Conservation (phyloP, 2,329 filamentous ascomycete species). For the Penicillium sp. region DNA sequence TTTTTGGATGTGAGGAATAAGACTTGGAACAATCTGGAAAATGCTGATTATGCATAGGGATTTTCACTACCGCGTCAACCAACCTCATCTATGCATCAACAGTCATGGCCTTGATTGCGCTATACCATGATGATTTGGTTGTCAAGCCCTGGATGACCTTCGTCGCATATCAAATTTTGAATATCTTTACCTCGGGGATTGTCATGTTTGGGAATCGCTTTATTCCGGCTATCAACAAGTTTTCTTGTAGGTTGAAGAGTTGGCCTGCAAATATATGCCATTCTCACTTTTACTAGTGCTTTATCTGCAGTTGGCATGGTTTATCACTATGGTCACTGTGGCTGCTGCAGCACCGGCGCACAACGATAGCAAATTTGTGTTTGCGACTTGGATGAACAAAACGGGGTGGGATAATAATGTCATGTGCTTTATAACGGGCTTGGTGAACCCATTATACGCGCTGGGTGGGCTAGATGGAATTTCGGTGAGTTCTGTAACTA, state of each 20-base stretch:
- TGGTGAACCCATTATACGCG: slow-evolving; percentile 52
- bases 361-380: slow-evolving; percentile 52
- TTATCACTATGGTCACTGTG: slow-evolving; percentile 52
- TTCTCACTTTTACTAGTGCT: slow-evolving; percentile 27
- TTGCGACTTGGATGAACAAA: slow-evolving; percentile 54
- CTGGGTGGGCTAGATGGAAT: slow-evolving; percentile 52
- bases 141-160: slow-evolving; percentile 53
- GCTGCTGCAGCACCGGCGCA: slow-evolving; percentile 49
- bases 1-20: slow-evolving; percentile 36
- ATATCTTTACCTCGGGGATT: slow-evolving; percentile 45
- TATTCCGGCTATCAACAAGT: slow-evolving; percentile 48
- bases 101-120: slow-evolving; percentile 44
- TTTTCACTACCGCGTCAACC: slow-evolving; percentile 48
- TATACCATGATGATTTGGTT: slow-evolving; percentile 42
- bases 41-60: slow-evolving; percentile 33
- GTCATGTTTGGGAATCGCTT: slow-evolving; percentile 52
- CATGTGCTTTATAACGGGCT: slow-evolving; percentile 53
- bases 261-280: background rate
- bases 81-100: slow-evolving; percentile 48
- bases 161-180: slow-evolving; percentile 40
- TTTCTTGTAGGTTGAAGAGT: slow-evolving; percentile 35
- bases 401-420: slow-evolving; percentile 55
- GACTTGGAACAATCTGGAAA: background rate
- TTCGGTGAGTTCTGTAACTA: slow-evolving; percentile 25
- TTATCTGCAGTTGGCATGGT: slow-evolving; percentile 51